These are phyloP conservation scores for Xylaria sp. DNA, from an alignment of 2,329 filamentous ascomycete species.

Conservation along the genomic window DNA sequence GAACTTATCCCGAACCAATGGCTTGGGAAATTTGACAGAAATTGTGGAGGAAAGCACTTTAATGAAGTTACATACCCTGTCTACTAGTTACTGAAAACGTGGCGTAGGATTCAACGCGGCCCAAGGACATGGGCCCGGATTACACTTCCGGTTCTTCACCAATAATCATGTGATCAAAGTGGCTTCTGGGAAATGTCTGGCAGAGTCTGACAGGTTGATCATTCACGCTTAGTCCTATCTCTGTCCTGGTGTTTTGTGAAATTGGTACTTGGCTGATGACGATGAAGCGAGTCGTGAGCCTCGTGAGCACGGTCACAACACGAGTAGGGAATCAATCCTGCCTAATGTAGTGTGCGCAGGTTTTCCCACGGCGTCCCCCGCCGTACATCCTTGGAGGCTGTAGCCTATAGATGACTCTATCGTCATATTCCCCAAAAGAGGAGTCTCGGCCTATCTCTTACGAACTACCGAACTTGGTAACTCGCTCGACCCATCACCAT, in stretches of 20 bases:
- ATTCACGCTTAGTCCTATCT: slow-evolving; percentile 20
- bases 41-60: slow-evolving; percentile 36
- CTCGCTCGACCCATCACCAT: slow-evolving; percentile 11
- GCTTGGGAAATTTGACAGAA: slow-evolving; percentile 38
- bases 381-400: slow-evolving; percentile 3
- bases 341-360: slow-evolving; percentile 11
- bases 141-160: slow-evolving; percentile 18
- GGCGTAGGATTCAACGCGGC: slow-evolving; percentile 34
- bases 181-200: slow-evolving; percentile 20
- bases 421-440: slow-evolving; percentile 16
- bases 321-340: slow-evolving; percentile 1
- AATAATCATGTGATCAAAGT: slow-evolving; percentile 35
- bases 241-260: slow-evolving; percentile 17
- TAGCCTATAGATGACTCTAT: slow-evolving; percentile 19
- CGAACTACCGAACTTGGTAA: slow-evolving; percentile 22
- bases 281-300: slow-evolving; percentile 15
- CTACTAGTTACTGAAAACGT: slow-evolving; percentile 28
- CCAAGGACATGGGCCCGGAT: slow-evolving; percentile 38
- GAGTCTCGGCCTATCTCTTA: slow-evolving; percentile 6
- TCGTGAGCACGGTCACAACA: slow-evolving; percentile 27
- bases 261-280: slow-evolving; percentile 20
- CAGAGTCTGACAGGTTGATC: slow-evolving; percentile 20
- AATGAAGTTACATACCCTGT: slow-evolving; percentile 34
- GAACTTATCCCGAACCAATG: slow-evolving; percentile 37
- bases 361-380: slow-evolving; percentile 23